phyloP scores from a whole-genome alignment of 495 filamentous ascomycete species.

The Tuber melanosporum region DNA sequence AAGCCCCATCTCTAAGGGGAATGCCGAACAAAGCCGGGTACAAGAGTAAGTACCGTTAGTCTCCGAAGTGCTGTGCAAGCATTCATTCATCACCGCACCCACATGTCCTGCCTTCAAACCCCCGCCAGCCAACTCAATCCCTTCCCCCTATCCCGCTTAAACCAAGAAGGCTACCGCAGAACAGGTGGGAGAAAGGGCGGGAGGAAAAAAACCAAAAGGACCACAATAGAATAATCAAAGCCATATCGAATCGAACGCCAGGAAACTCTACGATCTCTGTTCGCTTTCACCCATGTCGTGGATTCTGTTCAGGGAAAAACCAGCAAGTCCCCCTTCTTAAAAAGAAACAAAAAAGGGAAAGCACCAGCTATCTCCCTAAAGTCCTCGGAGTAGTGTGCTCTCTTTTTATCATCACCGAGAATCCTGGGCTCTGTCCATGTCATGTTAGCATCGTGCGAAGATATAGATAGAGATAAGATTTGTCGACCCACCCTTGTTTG shows the following conservation, averaged over 20 bases:
- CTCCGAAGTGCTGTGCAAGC: background rate
- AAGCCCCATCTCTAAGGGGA: background rate
- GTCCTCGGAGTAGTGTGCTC: conserved; percentile 1
- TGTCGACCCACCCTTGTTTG: background rate
- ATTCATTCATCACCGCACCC: background rate
- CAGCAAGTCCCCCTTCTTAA: background rate
- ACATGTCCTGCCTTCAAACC: background rate
- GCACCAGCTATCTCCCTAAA: background rate
- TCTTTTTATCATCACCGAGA: conserved; percentile 5
- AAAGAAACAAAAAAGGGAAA: background rate
- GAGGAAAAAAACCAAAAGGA: background rate
- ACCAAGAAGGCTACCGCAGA: background rate
- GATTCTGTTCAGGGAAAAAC: background rate
- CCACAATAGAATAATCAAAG: background rate
- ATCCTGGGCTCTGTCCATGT: background rate
- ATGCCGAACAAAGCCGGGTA: background rate
- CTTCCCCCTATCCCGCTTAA: background rate
- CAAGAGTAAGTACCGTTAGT: background rate
- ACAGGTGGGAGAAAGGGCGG: background rate
- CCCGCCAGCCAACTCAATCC: background rate
- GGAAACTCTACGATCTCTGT: conserved; percentile 6
- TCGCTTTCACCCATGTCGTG: conserved; percentile 2
- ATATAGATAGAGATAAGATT: background rate
- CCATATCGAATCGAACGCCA: background rate
- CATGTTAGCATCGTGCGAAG: background rate